These are phyloP conservation scores for Cladosporium phlei DNA, from an alignment of 2,329 filamentous ascomycete genomes.

Conservation along the genomic window DNA sequence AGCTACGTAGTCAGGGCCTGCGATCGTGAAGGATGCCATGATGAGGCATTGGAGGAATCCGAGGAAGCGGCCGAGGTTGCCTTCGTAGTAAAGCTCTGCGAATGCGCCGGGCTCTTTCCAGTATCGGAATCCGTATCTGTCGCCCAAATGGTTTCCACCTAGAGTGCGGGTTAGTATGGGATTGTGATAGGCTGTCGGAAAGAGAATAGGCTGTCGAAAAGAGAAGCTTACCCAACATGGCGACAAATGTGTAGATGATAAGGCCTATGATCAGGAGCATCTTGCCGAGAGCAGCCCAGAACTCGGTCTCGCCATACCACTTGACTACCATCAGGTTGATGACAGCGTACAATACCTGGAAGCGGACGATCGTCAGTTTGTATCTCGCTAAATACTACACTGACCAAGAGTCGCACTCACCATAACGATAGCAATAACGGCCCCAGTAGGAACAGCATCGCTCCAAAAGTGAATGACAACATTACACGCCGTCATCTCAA, in stretches of 20 bases:
- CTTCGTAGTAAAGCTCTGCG: slow-evolving; percentile 56
- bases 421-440: slow-evolving; percentile 57
- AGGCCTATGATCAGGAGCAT: slow-evolving; percentile 67
- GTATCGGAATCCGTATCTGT: slow-evolving; percentile 68
- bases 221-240: slow-evolving; percentile 63
- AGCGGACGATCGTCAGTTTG: too few species aligned
- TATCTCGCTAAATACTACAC: too few species aligned
- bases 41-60: slow-evolving; percentile 75
- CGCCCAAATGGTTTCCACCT: slow-evolving; percentile 63
- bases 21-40: slow-evolving; percentile 63
- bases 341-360: slow-evolving; percentile 51
- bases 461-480: slow-evolving; percentile 36
- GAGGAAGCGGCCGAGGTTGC: slow-evolving; percentile 64
- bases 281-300: slow-evolving; percentile 54
- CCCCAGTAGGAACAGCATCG: slow-evolving; percentile 46
- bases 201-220: background rate
- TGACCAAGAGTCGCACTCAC: too few species aligned
- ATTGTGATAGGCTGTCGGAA: slow-evolving; percentile 54
- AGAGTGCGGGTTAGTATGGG: background rate
- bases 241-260: slow-evolving; percentile 72
- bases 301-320: slow-evolving; percentile 74
- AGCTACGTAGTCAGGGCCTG: slow-evolving; percentile 62
- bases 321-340: slow-evolving; percentile 70
- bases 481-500: slow-evolving; percentile 44
- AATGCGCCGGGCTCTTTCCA: slow-evolving; percentile 58